Evolutionary conservation across 805 yeast genomes (phyloP), one percentile per base, ranked within the genome.

Genomic region (Scheffersomyces spartinae): DNA sequence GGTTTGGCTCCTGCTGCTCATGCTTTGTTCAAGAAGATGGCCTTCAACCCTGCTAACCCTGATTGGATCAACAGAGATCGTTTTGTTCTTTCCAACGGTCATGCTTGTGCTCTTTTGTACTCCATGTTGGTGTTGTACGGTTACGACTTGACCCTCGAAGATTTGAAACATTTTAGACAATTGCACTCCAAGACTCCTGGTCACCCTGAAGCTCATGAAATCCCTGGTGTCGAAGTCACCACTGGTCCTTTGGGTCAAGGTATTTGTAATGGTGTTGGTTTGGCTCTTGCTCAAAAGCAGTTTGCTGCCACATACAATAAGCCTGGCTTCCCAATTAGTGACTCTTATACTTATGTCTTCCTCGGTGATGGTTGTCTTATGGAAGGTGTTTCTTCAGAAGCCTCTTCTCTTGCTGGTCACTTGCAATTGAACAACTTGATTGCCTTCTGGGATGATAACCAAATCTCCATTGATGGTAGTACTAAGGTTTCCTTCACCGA

Each of bases 241-340:
- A 88, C 97, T 35, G 98, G 98, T 57, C 97, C 98, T 31, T 73
- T 88, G 47, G 98, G 98, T 55, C 98, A 88, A 65, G 98, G 98
- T 77, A 71, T 88, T 45, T 68, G 79, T 45, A 86, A 84, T 55
- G 96, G 96, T 29, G 94, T 88, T 45, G 98, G 98, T 65, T 53
- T 88, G 40, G 97, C 98, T 30, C 71, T 88, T 47, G 98, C 95
- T 34, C 94, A 84, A 64, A 74, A 76, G 40, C 86, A 84, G 60
- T 62, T 82, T 34, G 95, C 93, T 43, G 95, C 95, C 39, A 76
- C 78, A 40, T 88, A 76, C 73, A 85, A 86, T 78, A 83, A 81
- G 68, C 93, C 94, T 43, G 79, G 68, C 47, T 71, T 56, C 59
- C 60, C 69, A 23, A 43, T 88, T 31, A 69, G 86, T 30, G 81